Conservation (phyloP, 768 basidiomycete species). For the Suillus discolor region DNA sequence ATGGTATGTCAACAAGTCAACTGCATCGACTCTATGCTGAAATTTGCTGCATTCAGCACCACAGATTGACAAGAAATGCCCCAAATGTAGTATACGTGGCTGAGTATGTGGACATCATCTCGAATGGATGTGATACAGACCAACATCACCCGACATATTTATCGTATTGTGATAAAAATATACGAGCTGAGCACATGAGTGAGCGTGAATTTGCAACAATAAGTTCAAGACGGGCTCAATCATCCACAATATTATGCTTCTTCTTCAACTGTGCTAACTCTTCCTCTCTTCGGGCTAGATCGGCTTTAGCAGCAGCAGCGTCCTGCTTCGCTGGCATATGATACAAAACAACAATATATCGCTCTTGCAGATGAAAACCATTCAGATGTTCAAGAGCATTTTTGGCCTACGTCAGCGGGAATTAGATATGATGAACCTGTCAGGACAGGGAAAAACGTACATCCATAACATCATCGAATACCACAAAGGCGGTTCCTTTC, state of each 20-base stretch:
- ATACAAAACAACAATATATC: constrained; percentile 97
- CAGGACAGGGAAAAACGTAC: constrained; percentile 45
- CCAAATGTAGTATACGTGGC: constrained; percentile 39
- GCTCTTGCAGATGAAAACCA: constrained; percentile 97
- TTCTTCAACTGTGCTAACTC: constrained; percentile 86
- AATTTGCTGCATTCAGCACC: constrained; percentile 42
- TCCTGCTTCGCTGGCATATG: constrained; percentile 99
- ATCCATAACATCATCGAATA: constrained; percentile 96
- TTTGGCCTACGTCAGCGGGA: constrained; percentile 66
- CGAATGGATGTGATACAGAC: constrained; percentile 11
- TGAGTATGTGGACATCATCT: constrained; percentile 12
- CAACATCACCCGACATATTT: constrained; percentile 8
- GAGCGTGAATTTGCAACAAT: constrained; percentile 16
- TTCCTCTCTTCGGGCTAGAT: constrained; percentile 88
- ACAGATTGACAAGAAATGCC: constrained; percentile 61
- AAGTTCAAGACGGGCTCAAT: constrained; percentile 38
- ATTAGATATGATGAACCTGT: constrained; percentile 13
- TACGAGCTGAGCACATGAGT: constrained; percentile 15
- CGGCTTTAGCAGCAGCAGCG: constrained; percentile 90
- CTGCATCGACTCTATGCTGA: constrained; percentile 5
- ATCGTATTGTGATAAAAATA: background rate
- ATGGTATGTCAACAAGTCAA: constrained; percentile 40
- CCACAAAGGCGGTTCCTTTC: constrained; percentile 95
- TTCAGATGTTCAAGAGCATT: constrained; percentile 96
- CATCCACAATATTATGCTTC: constrained; percentile 82